A percentile compares a stretch with the other conserved stretches of the same genome.
Evolutionary conservation across 2,329 filamentous ascomycete genomes (phyloP).

Genomic region (Mycocentrospora acerina): DNA sequence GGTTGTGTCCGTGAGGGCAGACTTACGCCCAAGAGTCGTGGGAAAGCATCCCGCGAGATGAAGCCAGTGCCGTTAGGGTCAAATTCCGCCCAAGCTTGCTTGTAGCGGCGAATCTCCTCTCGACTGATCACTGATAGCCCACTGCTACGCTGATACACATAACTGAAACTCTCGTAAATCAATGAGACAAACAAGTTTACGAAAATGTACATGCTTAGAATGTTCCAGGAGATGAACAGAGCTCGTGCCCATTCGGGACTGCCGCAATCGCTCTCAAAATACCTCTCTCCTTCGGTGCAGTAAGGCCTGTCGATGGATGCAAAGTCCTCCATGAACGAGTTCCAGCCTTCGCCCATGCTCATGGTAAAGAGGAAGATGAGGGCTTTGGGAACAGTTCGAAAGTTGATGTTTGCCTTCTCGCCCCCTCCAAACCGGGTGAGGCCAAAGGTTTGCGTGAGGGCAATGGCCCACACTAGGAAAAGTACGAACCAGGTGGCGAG

Average conservation of each 20-base stretch:
- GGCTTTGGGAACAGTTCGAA: constrained; percentile 90
- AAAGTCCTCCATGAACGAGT: constrained; percentile 94
- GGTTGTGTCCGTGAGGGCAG: not conserved
- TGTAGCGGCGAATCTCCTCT: constrained; percentile 94
- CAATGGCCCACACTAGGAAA: constrained; percentile 95
- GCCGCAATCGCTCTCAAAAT: constrained; percentile 90
- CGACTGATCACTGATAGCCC: constrained; percentile 87
- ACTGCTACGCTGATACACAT: constrained; percentile 95
- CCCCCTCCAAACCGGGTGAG: constrained; percentile 80
- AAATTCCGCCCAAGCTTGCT: constrained; percentile 95
- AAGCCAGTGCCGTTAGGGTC: constrained; percentile 90
- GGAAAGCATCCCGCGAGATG: constrained; percentile 87
- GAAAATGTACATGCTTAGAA: constrained; percentile 99
- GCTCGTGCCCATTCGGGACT: constrained; percentile 84
- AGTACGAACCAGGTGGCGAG: constrained; percentile 96
- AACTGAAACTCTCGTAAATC: constrained; percentile 99
- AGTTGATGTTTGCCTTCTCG: constrained; percentile 80
- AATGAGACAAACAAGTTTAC: constrained; percentile 97
- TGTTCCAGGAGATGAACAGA: constrained; percentile 96
- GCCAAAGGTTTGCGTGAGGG: constrained; percentile 92
- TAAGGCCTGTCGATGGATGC: constrained; percentile 76
- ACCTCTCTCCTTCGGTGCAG: constrained; percentile 71
- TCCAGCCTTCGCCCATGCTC: constrained; percentile 96
- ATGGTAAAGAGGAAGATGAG: constrained; percentile 90
- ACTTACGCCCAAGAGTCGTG: constrained; percentile 75